Conservation (phyloP, 331 rosid genomes). For the Dryas integrifolia region DNA sequence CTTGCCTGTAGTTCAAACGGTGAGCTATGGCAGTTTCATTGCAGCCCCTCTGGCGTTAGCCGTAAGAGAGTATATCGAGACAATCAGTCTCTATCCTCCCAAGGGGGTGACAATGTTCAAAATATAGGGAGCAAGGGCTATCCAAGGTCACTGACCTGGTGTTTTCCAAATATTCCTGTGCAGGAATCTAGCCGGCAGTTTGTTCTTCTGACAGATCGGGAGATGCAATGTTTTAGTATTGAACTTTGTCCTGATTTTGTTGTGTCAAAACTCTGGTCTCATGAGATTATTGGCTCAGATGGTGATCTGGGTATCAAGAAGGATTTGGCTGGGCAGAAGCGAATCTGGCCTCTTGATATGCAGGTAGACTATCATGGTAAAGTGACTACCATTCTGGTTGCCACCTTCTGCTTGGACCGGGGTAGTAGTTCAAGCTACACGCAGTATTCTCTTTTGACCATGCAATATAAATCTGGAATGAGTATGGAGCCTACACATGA, state of each 20-base stretch:
- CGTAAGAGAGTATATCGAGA: conserved; percentile 46
- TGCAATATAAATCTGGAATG: conserved; percentile 76
- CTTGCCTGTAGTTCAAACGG: conserved; percentile 79
- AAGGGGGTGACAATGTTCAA: conserved; percentile 52
- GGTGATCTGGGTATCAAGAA: conserved; percentile 78
- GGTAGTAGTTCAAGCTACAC: conserved; percentile 84
- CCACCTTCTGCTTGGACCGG: conserved; percentile 83
- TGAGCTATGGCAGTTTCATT: conserved; percentile 76
- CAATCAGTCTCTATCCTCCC: conserved; percentile 31
- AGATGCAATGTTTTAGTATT: conserved; percentile 65
- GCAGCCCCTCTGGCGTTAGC: conserved; percentile 61
- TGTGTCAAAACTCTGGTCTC: conserved; percentile 79
- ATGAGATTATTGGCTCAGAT: conserved; percentile 81
- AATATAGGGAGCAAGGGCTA: conserved; percentile 52
- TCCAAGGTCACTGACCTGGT: conserved; percentile 94
- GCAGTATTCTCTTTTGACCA: conserved; percentile 82
- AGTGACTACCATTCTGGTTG: conserved; percentile 78
- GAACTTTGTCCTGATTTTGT: conserved; percentile 48
- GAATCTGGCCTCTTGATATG: conserved; percentile 86
- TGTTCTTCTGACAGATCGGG: conserved; percentile 71
- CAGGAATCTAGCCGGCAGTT: conserved; percentile 50
- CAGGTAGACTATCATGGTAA: conserved; percentile 70
- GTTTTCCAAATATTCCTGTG: conserved; percentile 40
- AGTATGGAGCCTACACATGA: conserved; percentile 41
- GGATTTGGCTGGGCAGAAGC: conserved; percentile 95